Base-by-base conservation (phyloP, 371 early-diverging fungal species). In the Mortierella sp. region DNA sequence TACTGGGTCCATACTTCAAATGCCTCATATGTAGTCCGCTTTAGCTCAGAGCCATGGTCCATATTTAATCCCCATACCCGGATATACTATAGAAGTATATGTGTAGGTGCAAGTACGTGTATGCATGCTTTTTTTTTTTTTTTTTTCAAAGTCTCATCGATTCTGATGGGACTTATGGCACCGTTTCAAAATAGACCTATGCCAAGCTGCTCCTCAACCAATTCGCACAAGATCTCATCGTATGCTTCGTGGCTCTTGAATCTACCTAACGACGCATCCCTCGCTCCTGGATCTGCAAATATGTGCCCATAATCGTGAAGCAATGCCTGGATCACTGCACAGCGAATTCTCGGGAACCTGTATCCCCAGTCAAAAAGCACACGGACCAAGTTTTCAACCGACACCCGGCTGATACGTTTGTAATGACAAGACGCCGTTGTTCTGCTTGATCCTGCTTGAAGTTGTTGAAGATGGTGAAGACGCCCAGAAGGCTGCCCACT, bases 341-440 rank as follows among this genome's bases (percentile, higher is more conserved):
- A 23, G n/a, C 67, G 60, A 15, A 67, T 59, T 48, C 48, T 62
- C 41, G 59, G 46, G 7, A 67, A 73, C 37, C 43, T 39, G 47
- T 63, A 56, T 0, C 68, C 75, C 75, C 75, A 73, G 11, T 48
- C 60, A 56, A 73, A 73, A 39, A 73, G 23, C 26, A 67, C 57
- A 23, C 63, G 68, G 19, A 67, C 19, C n/a, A 55, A 24, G 15
- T 8, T 47, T 30, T 62, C 68, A 1, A 50, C 44, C 1, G 46
- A 9, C 15, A 58, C 31, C 28, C 21, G 52, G 34, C 58, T 47
- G n/a, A n/a, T n/a, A n/a, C n/a, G n/a, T n/a, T n/a, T n/a, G n/a
- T n/a, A n/a, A n/a, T n/a, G n/a, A n/a, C n/a, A n/a, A n/a, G n/a
- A n/a, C n/a, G n/a, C n/a, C n/a, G n/a, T n/a, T n/a, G n/a, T n/a